Base-by-base conservation (phyloP, 768 basidiomycete species). In the Candolleomyces efflorescens region DNA sequence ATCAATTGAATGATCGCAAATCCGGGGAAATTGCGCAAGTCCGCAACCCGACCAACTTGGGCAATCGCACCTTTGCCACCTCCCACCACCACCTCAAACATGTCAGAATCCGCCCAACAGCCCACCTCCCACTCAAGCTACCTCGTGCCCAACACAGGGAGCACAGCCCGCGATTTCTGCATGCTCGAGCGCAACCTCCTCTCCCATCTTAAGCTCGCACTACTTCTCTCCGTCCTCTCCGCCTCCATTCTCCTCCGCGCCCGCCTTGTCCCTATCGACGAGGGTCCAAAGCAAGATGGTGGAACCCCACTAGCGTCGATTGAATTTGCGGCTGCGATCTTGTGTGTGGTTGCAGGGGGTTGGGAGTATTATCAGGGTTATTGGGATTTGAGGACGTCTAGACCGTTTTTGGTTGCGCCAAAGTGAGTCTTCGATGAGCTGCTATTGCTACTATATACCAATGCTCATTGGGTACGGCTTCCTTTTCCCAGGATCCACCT, bases 101-200 rank as follows among this genome's bases (percentile, higher is more conserved):
- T 53, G 51, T 39, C 37, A 5, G n/a, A 9, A 2, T 32, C 51
- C 32, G 6, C 49, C 24, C 20, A n/a, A 13, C 6, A 26, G 15
- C 18, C 51, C 10, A 5, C 13, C 4, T 38, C 51, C 13, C 23
- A 32, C 20, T 53, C 51, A 3, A 53, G 51, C 51, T 64, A 59
- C 60, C 65, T 74, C 58, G 62, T 82, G 11, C 71, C 76, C 53
- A 82, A 83, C 61, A 69, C 69, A 23, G 84, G 83, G 45, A 86
- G 88, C 62, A 74, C 75, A 5, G 86, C 86, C n/a, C 77, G 88
- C 64, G 89, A 91, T 67, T 89, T 82, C 60, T 86, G 82, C 69
- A 89, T 90, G 87, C 78, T 91, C 13, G 89, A 90, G 68, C 78
- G 89, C 53, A 90, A 91, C 63, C 73, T 89, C 51, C 74, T 91